phyloP scores from a whole-genome alignment of 1,139 yeast genomes.

The Taphrina confusa region DNA sequence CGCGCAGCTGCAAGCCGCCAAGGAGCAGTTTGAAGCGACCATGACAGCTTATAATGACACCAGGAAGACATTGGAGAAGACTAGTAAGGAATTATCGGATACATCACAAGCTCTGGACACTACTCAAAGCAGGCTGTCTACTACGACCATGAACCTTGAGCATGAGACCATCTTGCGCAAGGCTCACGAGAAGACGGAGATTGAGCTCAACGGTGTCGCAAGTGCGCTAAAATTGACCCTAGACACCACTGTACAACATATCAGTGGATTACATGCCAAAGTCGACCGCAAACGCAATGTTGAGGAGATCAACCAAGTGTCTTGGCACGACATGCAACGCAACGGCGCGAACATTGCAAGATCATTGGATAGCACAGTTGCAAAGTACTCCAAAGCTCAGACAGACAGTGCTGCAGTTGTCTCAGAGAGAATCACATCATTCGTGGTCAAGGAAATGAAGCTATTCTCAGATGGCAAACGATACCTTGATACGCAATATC shows the following conservation, averaged over 20 bases:
- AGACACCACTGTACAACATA: constrained; percentile 43
- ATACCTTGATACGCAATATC: constrained; percentile 37
- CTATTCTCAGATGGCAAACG: constrained; percentile 38
- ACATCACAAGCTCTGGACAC: constrained; percentile 40
- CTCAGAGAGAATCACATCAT: constrained; percentile 24
- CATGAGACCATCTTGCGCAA: constrained; percentile 43
- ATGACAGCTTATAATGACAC: constrained; percentile 43
- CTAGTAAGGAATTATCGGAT: constrained; percentile 40
- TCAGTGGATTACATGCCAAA: constrained; percentile 42
- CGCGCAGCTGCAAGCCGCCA: constrained; percentile 48
- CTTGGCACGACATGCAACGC: constrained; percentile 38
- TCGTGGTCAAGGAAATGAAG: constrained; percentile 39
- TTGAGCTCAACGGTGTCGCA: constrained; percentile 44
- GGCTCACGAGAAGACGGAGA: constrained; percentile 46
- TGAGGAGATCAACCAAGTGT: constrained; percentile 39
- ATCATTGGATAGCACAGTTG: constrained; percentile 38
- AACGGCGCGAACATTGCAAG: constrained; percentile 35
- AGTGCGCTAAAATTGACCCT: constrained; percentile 43
- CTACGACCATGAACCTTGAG: constrained; percentile 38
- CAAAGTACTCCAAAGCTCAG: constrained; percentile 23
- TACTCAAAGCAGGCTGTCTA: constrained; percentile 40
- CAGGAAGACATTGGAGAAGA: constrained; percentile 43
- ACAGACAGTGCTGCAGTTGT: constrained; percentile 4
- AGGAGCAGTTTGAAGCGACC: constrained; percentile 45
- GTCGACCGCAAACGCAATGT: constrained; percentile 40